These are phyloP conservation scores for Mycena haematopus DNA, from an alignment of 768 basidiomycete species.

Conservation along the genomic window DNA sequence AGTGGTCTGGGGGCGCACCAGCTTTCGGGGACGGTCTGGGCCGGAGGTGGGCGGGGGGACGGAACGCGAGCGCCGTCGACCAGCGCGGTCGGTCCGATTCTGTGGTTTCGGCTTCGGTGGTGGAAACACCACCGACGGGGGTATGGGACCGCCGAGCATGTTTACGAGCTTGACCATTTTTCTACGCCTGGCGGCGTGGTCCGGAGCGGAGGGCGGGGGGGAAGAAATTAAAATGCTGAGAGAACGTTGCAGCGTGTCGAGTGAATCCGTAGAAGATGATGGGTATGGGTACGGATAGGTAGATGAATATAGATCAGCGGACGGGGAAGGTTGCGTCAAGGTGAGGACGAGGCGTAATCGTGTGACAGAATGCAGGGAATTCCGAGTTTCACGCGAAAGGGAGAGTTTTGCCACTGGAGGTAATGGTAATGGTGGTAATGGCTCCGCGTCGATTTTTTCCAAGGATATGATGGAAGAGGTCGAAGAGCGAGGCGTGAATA, in stretches of 20 bases:
- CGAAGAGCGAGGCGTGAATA: slow-evolving; percentile 14
- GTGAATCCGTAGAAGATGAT: slow-evolving; percentile 10
- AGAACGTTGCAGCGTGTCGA: slow-evolving; percentile 16
- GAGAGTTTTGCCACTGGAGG: slow-evolving; percentile 2
- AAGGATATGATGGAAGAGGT: not conserved
- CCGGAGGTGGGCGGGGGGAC: slow-evolving; percentile 15
- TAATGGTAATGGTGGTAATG: not conserved
- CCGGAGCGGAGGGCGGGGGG: slow-evolving; percentile 5
- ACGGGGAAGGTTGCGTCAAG: slow-evolving; percentile 16
- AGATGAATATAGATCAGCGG: not conserved
- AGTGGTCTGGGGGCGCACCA: slow-evolving; percentile 6
- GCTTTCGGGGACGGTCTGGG: slow-evolving; percentile 3
- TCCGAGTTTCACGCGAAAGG: slow-evolving; percentile 18
- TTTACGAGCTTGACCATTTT: slow-evolving; percentile 28
- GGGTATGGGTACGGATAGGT: not conserved
- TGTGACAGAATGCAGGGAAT: slow-evolving; percentile 13
- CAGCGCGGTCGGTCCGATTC: not conserved
- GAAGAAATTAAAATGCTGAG: slow-evolving; percentile 19
- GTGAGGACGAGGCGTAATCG: slow-evolving; percentile 29
- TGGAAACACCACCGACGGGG: slow-evolving; percentile 16
- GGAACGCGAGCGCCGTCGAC: slow-evolving; percentile 27
- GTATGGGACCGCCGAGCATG: slow-evolving; percentile 27
- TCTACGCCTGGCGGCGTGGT: slow-evolving; percentile 17
- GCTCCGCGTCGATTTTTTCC: not conserved
- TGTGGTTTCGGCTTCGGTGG: slow-evolving; percentile 1